Evolutionary conservation across 1,284 basidiomycete genomes (phyloP).

Genomic region (Malassezia arunalokei): DNA sequence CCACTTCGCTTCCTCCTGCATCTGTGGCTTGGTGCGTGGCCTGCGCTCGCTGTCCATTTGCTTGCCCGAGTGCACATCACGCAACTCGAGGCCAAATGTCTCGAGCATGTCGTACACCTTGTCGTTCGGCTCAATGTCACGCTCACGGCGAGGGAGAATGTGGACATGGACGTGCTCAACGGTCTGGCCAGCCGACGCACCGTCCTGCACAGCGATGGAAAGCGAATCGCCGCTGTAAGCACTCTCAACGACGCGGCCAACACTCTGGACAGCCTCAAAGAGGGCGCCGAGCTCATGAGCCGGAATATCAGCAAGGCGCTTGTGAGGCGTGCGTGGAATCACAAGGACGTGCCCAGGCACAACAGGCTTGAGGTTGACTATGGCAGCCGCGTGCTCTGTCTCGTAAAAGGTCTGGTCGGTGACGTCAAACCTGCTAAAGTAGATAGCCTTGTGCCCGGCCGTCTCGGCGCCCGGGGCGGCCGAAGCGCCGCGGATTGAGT

Average conservation of each 20-base stretch:
- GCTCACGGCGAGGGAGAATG: slow-evolving; percentile 33
- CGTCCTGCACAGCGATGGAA: slow-evolving; percentile 40
- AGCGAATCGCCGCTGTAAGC: slow-evolving; percentile 29
- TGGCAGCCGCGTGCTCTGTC: slow-evolving; percentile 18
- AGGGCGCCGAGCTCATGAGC: slow-evolving; percentile 19
- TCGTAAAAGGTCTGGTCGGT: slow-evolving; percentile 25
- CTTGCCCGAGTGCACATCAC: slow-evolving; percentile 12
- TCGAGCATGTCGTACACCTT: slow-evolving; percentile 27
- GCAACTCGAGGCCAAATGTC: slow-evolving; percentile 24
- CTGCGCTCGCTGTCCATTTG: slow-evolving; percentile 25
- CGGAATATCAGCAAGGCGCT: slow-evolving; percentile 26
- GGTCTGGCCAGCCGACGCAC: slow-evolving; percentile 30
- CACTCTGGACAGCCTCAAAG: slow-evolving; percentile 32
- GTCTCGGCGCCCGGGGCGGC: no score
- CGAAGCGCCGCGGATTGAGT: background rate
- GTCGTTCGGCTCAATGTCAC: slow-evolving; percentile 40
- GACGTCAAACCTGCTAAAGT: slow-evolving; percentile 28
- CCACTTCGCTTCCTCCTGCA: slow-evolving; percentile 29
- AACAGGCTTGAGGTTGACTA: slow-evolving; percentile 45
- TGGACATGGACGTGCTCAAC: slow-evolving; percentile 43
- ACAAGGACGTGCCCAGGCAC: slow-evolving; percentile 41
- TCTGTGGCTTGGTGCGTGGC: slow-evolving; percentile 26
- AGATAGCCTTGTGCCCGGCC: background rate
- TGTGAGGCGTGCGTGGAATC: slow-evolving; percentile 27
- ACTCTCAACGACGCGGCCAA: slow-evolving; percentile 26